phyloP scores from a whole-genome alignment of 2,329 filamentous ascomycete species.

The Claviceps maximensis region DNA sequence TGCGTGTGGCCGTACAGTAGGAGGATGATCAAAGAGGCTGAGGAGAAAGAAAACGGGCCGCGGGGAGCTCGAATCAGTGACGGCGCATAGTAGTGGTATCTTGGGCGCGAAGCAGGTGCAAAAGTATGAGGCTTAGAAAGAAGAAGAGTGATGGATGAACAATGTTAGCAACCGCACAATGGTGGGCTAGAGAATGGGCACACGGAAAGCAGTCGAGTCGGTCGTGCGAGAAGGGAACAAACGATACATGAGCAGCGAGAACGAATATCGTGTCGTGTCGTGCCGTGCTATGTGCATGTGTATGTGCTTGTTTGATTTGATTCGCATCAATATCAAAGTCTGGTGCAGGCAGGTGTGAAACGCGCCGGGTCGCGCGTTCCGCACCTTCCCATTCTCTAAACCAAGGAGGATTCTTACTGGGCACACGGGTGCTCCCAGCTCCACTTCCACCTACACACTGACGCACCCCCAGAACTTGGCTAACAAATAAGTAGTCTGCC shows the following conservation, averaged over 20 bases:
- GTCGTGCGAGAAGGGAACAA: no score
- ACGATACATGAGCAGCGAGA: no score
- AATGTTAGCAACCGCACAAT: not conserved
- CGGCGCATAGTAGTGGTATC: not conserved
- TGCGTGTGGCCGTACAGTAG: not conserved
- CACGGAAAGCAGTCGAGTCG: not conserved
- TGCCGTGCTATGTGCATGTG: no score
- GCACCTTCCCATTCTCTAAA: not conserved
- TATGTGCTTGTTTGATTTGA: no score
- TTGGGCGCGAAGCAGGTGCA: not conserved
- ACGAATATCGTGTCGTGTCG: no score
- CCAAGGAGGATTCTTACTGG: not conserved
- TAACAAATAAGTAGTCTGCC: no score
- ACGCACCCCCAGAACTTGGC: no score
- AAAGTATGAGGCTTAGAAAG: not conserved
- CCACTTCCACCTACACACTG: not conserved
- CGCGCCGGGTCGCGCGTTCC: not conserved
- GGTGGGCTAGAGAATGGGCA: not conserved
- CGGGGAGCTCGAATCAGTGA: not conserved
- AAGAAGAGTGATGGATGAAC: not conserved
- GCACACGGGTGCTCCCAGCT: not conserved
- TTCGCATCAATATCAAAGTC: no score
- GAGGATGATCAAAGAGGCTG: not conserved
- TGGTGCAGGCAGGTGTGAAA: not conserved
- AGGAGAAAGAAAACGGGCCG: not conserved